Evolutionary conservation across 2,329 filamentous ascomycete species (phyloP), one percentile per base, ranked within the genome.

Genomic region (Fusarium sp.): DNA sequence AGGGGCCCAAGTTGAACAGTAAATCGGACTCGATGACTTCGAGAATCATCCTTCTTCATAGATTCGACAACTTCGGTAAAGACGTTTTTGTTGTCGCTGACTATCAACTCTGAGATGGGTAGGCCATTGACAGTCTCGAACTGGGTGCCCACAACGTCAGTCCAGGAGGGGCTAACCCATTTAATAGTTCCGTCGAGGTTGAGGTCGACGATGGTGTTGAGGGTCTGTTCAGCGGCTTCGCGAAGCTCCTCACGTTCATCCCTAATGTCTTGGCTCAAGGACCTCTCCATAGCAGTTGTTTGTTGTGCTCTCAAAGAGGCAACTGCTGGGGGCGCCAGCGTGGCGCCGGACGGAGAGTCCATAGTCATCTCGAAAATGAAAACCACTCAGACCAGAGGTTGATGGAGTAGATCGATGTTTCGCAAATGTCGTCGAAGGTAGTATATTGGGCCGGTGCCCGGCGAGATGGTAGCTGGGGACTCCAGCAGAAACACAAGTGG

Each of bases 151-250:
- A 98, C 91, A 50, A 99, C 91, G 74, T 98, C 94, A 64, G 89
- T 88, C 96, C 96, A 99, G 16, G 95, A 97, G 13, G 94, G 93
- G 78, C 95, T 98, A 74, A 97, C 94, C 93, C 96, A 99, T 80
- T 94, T 92, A 75, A 99, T 91, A 65, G 89, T 91, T 70, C 93
- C 93, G 76, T 97, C 92, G 57, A 98, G 86, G 75, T 94, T 93
- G 70, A 99, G 85, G 81, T 99, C 95, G 77, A 99, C 87, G 78
- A 99, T 97, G 69, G 97, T 92, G 80, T 98, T 99, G 77, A 97
- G 86, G 23, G 94, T 97, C 82, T 97, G 93, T 81, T 98, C 95
- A 51, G 95, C 96, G 40, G 95, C 96, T 82, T 97, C 93, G 76
- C 94, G 94, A 72, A 99, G 86, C 78, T 98, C 95, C 77, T 97